These are phyloP conservation scores for Achaetomium macrosporum DNA, from an alignment of 2,329 filamentous ascomycete species.

Conservation along the genomic window DNA sequence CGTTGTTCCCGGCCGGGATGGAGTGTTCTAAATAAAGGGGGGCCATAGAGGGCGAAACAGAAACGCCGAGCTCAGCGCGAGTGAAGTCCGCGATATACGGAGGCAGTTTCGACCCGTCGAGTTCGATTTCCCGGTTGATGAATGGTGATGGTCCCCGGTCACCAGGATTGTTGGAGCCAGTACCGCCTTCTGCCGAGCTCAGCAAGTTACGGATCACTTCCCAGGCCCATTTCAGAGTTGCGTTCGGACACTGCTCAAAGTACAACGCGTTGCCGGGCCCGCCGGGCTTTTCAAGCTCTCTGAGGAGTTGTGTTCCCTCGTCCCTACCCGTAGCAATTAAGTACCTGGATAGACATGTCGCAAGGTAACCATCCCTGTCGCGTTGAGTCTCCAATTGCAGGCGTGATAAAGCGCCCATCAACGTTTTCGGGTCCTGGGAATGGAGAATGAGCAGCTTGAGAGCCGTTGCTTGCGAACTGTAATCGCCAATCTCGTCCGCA, in stretches of 20 bases:
- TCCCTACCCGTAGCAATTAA: background rate
- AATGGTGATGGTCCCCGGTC: background rate
- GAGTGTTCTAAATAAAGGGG: background rate
- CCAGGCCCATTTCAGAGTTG: constrained; percentile 11
- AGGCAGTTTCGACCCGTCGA: constrained; percentile 1
- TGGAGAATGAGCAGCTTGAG: constrained; percentile 17
- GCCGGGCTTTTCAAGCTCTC: background rate
- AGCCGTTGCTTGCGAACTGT: constrained; percentile 7
- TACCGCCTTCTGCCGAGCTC: background rate
- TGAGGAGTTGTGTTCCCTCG: constrained; percentile 6
- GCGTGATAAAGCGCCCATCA: constrained; percentile 9
- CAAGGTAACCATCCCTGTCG: constrained; percentile 18
- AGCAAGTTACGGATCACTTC: constrained; percentile 3
- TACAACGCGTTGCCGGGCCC: background rate
- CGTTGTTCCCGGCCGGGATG: background rate
- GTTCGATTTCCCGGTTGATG: background rate
- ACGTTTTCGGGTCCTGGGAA: constrained; percentile 7
- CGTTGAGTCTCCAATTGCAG: constrained; percentile 17
- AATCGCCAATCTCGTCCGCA: constrained; percentile 14
- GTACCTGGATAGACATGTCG: constrained; percentile 18
- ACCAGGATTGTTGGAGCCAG: background rate
- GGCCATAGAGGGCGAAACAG: background rate
- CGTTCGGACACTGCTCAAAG: constrained; percentile 6
- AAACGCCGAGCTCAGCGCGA: background rate
- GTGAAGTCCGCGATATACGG: background rate